Evolutionary conservation across 371 early-diverging fungal genomes (phyloP), one percentile per base, ranked within the genome.

Genomic region (Coemansia sp.): DNA sequence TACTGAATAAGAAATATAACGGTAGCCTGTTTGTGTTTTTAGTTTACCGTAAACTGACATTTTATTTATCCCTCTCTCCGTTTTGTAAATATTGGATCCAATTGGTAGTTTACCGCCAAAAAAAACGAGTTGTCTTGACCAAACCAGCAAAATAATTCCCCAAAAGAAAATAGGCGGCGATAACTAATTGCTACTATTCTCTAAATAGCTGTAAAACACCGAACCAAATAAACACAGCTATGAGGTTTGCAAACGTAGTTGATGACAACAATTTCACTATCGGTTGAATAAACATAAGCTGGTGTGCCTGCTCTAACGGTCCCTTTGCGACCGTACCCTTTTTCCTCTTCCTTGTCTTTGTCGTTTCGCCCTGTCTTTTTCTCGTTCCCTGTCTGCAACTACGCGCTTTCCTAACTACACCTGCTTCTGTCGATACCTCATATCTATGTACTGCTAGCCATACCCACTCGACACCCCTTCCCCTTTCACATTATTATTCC

Each of bases 401-500:
- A 27, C 52, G 52, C 52, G 24, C 50, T 48, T 34, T 60, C 45
- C 45, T n/a, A 1, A 21, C 22, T 3, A 60, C 21, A 39, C 39
- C 48, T 26, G 18, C 27, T 42, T 34, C 34, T 34, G 34, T 34
- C 34, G 8, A 34, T 34, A 24, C 16, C 13, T 48, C 45, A n/a
- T 24, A 16, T 59, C 26, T 59, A 59, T 59, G 59, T 59, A 45
- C 26, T 59, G 61, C 48, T 45, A 60, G 27, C 24, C 31, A 45
- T 39, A 18, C 40, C 24, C 13, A 5, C 45, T 24, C n/a, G 4
- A 37, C 59, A 21, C 31, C 45, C 16, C 18, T 45, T 47, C 27
- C 16, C n/a, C 42, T 45, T 60, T 11, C 34, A 34, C 34, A 34
- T 8, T 34, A 34, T 34, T 34, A 34, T 34, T 34, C 34, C 34